These are phyloP conservation scores for Thinopyrum elongatum DNA, from an alignment of 176 grass and related monocot species.

Conservation along the genomic window DNA sequence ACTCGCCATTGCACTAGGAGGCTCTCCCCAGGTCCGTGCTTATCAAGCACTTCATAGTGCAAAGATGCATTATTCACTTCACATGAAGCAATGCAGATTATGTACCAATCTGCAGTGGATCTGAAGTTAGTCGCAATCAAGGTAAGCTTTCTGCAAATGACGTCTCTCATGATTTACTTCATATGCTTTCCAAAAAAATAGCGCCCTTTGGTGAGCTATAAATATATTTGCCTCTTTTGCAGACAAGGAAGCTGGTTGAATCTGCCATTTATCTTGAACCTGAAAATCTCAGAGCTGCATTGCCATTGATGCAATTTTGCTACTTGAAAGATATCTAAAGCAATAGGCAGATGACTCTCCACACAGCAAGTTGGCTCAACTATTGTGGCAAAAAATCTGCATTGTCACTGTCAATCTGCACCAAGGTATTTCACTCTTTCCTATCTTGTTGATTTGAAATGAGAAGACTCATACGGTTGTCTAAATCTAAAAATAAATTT, in stretches of 20 bases:
- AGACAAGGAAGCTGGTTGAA: constrained; percentile 93
- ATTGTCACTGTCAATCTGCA: constrained; percentile 59
- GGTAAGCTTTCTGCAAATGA: neutral
- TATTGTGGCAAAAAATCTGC: neutral
- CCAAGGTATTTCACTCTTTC: constrained; percentile 48
- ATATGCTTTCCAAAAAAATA: neutral
- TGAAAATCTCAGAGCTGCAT: constrained; percentile 61
- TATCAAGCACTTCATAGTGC: constrained; percentile 38
- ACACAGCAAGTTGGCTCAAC: neutral
- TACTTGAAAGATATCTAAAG: constrained; percentile 41
- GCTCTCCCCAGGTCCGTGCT: too few species aligned
- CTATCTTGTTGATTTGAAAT: neutral
- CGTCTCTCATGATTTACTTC: neutral
- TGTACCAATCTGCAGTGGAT: neutral
- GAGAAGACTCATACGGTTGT: neutral
- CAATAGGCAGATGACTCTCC: neutral
- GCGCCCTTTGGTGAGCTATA: neutral
- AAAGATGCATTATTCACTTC: constrained; percentile 64
- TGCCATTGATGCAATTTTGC: constrained; percentile 53
- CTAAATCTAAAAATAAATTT: neutral
- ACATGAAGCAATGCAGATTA: constrained; percentile 6
- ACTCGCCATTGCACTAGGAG: too few species aligned
- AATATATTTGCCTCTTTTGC: neutral
- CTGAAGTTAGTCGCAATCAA: neutral
- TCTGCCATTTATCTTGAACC: constrained; percentile 78